A percentile compares a stretch with the other conserved stretches of the same genome.
Evolutionary conservation across 1,139 yeast species (phyloP).

Genomic region (Blastobotrys capitulatus): DNA sequence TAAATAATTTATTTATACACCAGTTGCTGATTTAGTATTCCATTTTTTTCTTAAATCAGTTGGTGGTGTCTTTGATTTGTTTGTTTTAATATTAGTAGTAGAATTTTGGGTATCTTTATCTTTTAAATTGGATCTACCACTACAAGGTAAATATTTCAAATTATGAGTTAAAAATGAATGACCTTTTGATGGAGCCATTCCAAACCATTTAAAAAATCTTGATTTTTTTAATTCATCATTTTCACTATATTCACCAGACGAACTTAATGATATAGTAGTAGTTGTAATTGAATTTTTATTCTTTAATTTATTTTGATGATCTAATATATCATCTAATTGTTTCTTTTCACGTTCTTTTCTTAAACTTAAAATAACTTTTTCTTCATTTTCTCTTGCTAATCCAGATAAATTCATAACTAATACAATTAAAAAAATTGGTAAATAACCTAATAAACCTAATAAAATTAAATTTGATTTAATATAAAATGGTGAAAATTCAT

Average conservation of each 20-base stretch:
- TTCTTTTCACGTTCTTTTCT: slow-evolving; percentile 14
- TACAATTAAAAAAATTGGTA: slow-evolving; percentile 23
- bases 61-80: too few relatives aligned
- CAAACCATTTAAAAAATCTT: slow-evolving; percentile 12
- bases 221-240: background rate
- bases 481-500: slow-evolving; percentile 23
- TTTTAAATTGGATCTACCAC: too few relatives aligned
- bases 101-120: too few relatives aligned
- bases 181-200: slow-evolving; percentile 10
- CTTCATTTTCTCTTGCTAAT: slow-evolving; percentile 24
- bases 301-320: background rate
- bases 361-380: slow-evolving; percentile 19
- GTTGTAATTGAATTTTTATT: background rate
- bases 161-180: slow-evolving; percentile 12
- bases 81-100: too few relatives aligned
- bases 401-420: slow-evolving; percentile 23
- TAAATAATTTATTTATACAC: too few relatives aligned
- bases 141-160: slow-evolving; percentile 11
- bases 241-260: background rate
- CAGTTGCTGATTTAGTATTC: slow-evolving; percentile 10
- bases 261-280: background rate
- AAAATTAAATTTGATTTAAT: slow-evolving; percentile 19
- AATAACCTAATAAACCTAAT: slow-evolving; percentile 24
- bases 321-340: slow-evolving; percentile 7
- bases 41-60: slow-evolving; percentile 13